These are phyloP conservation scores for Talaromyces nanjingensis DNA, from an alignment of 495 filamentous ascomycete species.

Conservation along the genomic window DNA sequence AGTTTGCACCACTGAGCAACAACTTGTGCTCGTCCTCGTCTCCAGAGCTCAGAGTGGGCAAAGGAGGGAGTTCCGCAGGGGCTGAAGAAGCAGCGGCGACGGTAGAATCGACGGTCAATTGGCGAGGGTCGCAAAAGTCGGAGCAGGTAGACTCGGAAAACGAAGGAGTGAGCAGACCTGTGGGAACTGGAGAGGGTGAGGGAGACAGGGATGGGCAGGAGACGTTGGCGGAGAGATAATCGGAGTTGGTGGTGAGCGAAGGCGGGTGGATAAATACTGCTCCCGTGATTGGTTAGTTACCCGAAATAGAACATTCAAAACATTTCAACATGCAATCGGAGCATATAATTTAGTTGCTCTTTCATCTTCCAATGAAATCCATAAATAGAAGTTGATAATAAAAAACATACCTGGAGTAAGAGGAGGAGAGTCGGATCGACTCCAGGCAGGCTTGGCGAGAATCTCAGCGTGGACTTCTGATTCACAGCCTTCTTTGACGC, in stretches of 20 bases:
- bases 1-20: conserved; percentile 58
- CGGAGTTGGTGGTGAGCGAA: conserved; percentile 58
- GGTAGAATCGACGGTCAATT: conserved; percentile 71
- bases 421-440: conserved; percentile 69
- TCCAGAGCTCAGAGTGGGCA: conserved; percentile 61
- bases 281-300: conserved; percentile 13
- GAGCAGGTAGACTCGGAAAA: conserved; percentile 26
- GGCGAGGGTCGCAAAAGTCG: conserved; percentile 90
- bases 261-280: conserved; percentile 80
- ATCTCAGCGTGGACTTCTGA: conserved; percentile 67
- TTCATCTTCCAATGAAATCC: conserved; percentile 1
- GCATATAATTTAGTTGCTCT: background rate
- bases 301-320: conserved; percentile 1
- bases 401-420: conserved; percentile 82
- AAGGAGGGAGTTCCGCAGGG: conserved; percentile 55
- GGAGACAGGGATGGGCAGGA: conserved; percentile 71
- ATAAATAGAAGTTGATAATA: conserved; percentile 13
- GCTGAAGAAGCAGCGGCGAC: conserved; percentile 37
- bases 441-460: conserved; percentile 70
- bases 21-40: conserved; percentile 75
- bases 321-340: background rate
- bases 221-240: conserved; percentile 61
- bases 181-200: conserved; percentile 55
- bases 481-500: conserved; percentile 76
- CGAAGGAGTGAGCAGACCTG: conserved; percentile 51